Evolutionary conservation across 2,329 filamentous ascomycete species (phyloP), one percentile per base, ranked within the genome.

Genomic region (Pseudopyricularia cyperi): DNA sequence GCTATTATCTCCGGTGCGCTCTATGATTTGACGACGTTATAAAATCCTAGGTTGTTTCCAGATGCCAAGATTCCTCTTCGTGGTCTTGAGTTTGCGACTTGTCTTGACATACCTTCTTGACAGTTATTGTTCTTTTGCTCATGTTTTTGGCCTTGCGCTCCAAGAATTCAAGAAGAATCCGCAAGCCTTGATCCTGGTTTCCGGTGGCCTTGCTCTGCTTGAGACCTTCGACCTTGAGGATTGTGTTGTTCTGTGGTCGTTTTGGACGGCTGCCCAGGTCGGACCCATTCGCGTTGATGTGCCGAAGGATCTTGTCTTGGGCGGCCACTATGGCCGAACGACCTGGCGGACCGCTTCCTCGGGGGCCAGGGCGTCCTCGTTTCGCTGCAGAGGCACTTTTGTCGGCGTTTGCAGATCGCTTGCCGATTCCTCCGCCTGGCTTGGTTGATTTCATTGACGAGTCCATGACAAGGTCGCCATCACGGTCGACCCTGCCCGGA

Each of bases 81-180:
- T 19, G n/a, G 37, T 42, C 17, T 19, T 15, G 19, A 4, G 24
- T 19, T 33, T 26, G 50, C 30, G 46, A 26, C 15, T 42, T 32
- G 5, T 49, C 24, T 24, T 32, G 32, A 85, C 83, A 80, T 86
- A 89, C 86, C 82, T 88, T 87, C 70, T 80, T 82, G 57, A 90
- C 82, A 63, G 75, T 80, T 59, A 87, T 71, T 58, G 72, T 70
- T 61, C 76, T 72, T 61, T 72, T 72, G 54, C 70, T 70, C 60
- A 80, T 71, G 57, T 73, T 68, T 52, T 75, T 74, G 47, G 84
- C 77, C 65, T 88, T 88, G 60, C 82, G 79, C 67, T 89, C 83
- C 56, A 89, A 68, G 62, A 88, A 89, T 50, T 72, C 71, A 51
- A 89, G 65, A 30, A 89, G 71, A 54, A 79, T 77, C 54, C 75